A percentile compares a stretch with the other conserved stretches of the same genome.
These are phyloP conservation scores for Aspergillus tamarii DNA, from an alignment of 2,329 filamentous ascomycete species.

Conservation along the genomic window DNA sequence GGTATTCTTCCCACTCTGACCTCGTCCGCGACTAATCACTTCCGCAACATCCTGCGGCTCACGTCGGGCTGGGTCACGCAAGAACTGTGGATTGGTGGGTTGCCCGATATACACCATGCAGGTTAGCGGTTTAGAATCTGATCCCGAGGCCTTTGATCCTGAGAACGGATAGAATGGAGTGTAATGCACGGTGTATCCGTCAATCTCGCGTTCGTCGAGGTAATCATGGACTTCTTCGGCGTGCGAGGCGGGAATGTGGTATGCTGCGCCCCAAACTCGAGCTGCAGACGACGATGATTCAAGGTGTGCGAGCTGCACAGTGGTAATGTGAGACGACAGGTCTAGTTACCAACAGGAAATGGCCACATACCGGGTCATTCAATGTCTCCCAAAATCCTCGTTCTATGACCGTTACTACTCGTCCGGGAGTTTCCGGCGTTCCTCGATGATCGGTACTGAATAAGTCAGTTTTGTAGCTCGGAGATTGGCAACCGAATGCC, in stretches of 20 bases:
- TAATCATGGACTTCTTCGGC: conserved; percentile 84
- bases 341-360: not conserved
- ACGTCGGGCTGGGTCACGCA: conserved; percentile 59
- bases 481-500: conserved; percentile 12
- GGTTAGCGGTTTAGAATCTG: conserved; percentile 41
- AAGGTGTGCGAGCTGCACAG: conserved; percentile 35
- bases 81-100: conserved; percentile 89
- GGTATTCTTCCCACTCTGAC: conserved; percentile 84
- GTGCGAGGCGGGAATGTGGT: conserved; percentile 73
- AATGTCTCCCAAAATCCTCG: conserved; percentile 80
- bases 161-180: conserved; percentile 74
- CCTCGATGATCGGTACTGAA: conserved; percentile 89
- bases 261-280: conserved; percentile 89
- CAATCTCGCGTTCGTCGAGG: conserved; percentile 95
- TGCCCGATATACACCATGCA: conserved; percentile 92
- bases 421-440: conserved; percentile 81
- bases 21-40: conserved; percentile 75
- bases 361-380: conserved; percentile 59
- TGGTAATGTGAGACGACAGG: not conserved
- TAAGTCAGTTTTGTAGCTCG: conserved; percentile 9
- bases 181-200: conserved; percentile 93
- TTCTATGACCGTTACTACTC: conserved; percentile 91
- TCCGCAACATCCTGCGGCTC: conserved; percentile 75
- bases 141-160: conserved; percentile 4
- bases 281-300: conserved; percentile 35